phyloP scores from a whole-genome alignment of 2,329 filamentous ascomycete genomes.

The Neodidymelliopsis sp. region DNA sequence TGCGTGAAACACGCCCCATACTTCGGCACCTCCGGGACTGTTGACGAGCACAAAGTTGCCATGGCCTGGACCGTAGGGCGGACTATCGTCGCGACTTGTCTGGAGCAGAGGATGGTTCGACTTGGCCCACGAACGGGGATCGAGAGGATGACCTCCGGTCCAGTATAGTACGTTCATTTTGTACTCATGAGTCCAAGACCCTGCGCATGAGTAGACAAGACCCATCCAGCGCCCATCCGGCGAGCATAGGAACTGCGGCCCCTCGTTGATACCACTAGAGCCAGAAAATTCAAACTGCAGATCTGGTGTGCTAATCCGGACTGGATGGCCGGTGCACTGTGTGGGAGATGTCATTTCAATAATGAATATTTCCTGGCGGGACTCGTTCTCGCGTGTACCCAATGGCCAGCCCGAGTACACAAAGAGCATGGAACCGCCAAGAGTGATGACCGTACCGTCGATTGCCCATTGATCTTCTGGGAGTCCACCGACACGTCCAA shows the following conservation, averaged over 20 bases:
- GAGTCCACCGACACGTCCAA: slow-evolving; percentile 52
- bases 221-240: slow-evolving; percentile 52
- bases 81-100: slow-evolving; percentile 40
- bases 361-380: slow-evolving; percentile 55
- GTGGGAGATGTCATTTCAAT: slow-evolving; percentile 49
- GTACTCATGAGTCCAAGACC: slow-evolving; percentile 57
- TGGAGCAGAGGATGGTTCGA: slow-evolving; percentile 49
- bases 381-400: slow-evolving; percentile 44
- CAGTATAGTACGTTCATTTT: slow-evolving; percentile 57
- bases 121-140: slow-evolving; percentile 51
- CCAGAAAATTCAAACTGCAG: slow-evolving; percentile 52
- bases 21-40: slow-evolving; percentile 46
- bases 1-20: slow-evolving; percentile 55
- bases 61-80: slow-evolving; percentile 57
- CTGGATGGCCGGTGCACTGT: slow-evolving; percentile 44
- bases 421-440: slow-evolving; percentile 51
- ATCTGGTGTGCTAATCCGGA: slow-evolving; percentile 52
- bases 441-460: slow-evolving; percentile 55
- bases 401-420: slow-evolving; percentile 58
- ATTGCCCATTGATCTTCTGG: slow-evolving; percentile 57
- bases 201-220: slow-evolving; percentile 57
- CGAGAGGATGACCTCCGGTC: slow-evolving; percentile 51
- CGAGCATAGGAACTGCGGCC: slow-evolving; percentile 49
- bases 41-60: slow-evolving; percentile 54
- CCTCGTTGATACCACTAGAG: slow-evolving; percentile 55